phyloP scores from a whole-genome alignment of 108 stramenopile genomes.

The Cyclotella cryptica region DNA sequence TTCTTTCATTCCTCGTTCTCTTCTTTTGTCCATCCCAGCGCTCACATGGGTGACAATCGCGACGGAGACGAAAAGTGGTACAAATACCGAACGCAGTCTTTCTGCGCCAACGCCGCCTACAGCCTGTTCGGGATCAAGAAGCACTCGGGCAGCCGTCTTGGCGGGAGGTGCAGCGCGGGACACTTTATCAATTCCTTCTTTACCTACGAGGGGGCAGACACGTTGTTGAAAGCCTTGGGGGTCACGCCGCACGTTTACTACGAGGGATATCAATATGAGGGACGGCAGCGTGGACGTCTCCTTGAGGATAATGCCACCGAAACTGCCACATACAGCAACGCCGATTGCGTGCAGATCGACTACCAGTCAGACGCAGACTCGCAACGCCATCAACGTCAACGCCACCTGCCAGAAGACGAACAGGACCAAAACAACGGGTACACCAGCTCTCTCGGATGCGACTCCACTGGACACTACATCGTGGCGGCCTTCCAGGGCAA shows the following conservation, averaged over 20 bases:
- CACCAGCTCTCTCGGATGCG: background rate
- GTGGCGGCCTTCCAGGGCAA: background rate
- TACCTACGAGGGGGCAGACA: constrained; percentile 58
- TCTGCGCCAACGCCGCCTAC: constrained; percentile 69
- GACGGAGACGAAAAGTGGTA: constrained; percentile 64
- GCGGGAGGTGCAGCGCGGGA: constrained; percentile 25
- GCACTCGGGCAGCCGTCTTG: constrained; percentile 4
- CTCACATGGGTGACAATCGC: background rate
- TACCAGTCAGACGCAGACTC: background rate
- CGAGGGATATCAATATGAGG: constrained; percentile 5
- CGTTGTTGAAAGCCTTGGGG: constrained; percentile 34
- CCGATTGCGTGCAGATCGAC: background rate
- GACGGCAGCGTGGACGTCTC: background rate
- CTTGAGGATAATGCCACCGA: background rate
- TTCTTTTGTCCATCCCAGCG: too few relatives aligned
- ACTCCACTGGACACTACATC: background rate
- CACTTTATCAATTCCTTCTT: constrained; percentile 72
- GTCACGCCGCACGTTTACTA: constrained; percentile 1
- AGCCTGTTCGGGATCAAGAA: constrained; percentile 54
- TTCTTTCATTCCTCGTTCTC: too few relatives aligned
- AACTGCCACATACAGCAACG: background rate
- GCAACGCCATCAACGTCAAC: background rate
- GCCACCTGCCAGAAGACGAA: background rate
- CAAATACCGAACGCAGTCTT: constrained; percentile 55
- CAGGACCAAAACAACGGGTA: background rate